Conservation (phyloP, 2,329 filamentous ascomycete species). For the Rutstroemia sydowiana region DNA sequence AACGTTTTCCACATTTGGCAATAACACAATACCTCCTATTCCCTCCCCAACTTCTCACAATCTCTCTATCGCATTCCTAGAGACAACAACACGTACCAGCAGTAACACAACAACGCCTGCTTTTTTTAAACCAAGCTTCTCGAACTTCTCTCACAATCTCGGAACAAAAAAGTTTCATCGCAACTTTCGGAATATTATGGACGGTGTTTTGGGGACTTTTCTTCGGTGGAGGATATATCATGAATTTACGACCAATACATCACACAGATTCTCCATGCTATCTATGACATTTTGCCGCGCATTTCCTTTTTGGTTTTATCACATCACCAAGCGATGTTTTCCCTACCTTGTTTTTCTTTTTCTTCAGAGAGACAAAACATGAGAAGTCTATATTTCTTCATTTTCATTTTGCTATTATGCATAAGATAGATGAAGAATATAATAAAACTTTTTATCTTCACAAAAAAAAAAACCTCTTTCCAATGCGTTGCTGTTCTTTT, state of each 20-base stretch:
- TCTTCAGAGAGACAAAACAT: neutral
- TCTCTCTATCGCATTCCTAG: neutral
- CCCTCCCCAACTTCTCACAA: neutral
- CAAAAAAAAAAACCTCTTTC: neutral
- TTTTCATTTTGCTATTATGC: neutral
- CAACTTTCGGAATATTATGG: neutral
- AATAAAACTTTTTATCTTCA: neutral
- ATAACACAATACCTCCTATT: slow-evolving; percentile 5
- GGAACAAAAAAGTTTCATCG: neutral
- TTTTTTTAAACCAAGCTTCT: too few relatives aligned
- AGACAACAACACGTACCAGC: neutral
- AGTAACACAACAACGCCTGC: neutral
- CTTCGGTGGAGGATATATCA: slow-evolving; percentile 9
- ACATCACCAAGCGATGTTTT: slow-evolving; percentile 4
- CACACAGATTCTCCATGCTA: slow-evolving; percentile 10
- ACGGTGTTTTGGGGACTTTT: slow-evolving; percentile 5
- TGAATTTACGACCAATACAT: slow-evolving; percentile 9
- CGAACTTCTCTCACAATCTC: too few relatives aligned
- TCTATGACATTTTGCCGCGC: slow-evolving; percentile 2
- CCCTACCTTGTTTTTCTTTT: too few relatives aligned
- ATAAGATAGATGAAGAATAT: slow-evolving; percentile 10
- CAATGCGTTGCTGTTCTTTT: neutral
- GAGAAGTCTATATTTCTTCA: neutral
- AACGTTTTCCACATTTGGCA: neutral
- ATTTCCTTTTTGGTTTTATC: neutral